These are phyloP conservation scores for Scheffersomyces segobiensis DNA, from an alignment of 1,139 yeast genomes.

Conservation along the genomic window DNA sequence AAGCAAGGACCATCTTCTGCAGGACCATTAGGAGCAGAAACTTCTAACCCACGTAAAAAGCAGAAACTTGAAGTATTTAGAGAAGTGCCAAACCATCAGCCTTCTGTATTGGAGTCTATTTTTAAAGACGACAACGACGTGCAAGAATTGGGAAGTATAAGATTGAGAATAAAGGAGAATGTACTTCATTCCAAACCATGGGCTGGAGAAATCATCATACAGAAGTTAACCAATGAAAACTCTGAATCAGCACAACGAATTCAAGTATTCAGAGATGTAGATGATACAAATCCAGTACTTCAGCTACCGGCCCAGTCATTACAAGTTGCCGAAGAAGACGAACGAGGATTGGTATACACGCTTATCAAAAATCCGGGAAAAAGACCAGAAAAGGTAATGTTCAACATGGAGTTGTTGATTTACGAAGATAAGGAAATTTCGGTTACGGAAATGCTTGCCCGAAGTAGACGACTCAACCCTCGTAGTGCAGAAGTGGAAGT, in stretches of 20 bases:
- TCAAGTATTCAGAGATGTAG: constrained; percentile 42
- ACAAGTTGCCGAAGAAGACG: constrained; percentile 29
- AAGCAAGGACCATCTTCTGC: constrained; percentile 23
- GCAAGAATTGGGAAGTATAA: constrained; percentile 48
- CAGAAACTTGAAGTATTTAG: constrained; percentile 32
- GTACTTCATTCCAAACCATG: constrained; percentile 57
- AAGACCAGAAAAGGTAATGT: constrained; percentile 61
- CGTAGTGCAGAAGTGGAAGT: too few species aligned
- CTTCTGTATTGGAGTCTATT: constrained; percentile 30
- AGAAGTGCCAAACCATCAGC: constrained; percentile 24
- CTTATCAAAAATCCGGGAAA: constrained; percentile 58
- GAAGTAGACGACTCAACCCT: neutral
- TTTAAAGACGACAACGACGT: constrained; percentile 22
- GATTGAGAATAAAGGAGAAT: constrained; percentile 66
- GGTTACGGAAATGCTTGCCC: constrained; percentile 24
- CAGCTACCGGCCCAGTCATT: neutral
- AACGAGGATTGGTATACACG: constrained; percentile 44
- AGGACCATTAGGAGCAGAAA: constrained; percentile 5
- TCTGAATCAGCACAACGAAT: constrained; percentile 16
- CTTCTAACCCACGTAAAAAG: constrained; percentile 13
- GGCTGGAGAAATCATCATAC: constrained; percentile 61
- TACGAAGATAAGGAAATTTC: constrained; percentile 61
- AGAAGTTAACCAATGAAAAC: constrained; percentile 19
- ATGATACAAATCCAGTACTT: neutral
- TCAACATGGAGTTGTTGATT: constrained; percentile 59